Conservation (phyloP, 169 alveolate species). For the Eimeria necatrix region DNA sequence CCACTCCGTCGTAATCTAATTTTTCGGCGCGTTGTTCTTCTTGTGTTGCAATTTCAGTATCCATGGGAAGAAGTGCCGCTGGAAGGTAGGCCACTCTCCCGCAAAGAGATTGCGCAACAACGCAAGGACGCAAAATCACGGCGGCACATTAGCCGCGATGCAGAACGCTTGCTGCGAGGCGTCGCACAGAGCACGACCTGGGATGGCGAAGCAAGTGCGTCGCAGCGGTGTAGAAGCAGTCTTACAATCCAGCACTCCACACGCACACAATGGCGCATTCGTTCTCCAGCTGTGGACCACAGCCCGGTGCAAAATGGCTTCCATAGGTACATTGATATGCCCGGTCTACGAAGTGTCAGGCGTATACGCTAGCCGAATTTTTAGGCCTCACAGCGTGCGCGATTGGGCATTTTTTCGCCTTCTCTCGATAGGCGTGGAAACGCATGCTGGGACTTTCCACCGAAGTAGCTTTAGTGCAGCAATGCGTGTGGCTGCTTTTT, state of each 20-base stretch:
- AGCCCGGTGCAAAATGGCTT: neutral
- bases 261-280: neutral
- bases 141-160: slow-evolving; percentile 62
- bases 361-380: slow-evolving; percentile 44
- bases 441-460: too few species aligned
- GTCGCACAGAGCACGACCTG: neutral
- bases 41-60: slow-evolving; percentile 59
- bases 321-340: neutral
- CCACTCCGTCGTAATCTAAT: too few species aligned
- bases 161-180: slow-evolving; percentile 51
- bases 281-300: slow-evolving; percentile 25
- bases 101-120: slow-evolving; percentile 47
- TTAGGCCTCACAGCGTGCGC: too few species aligned
- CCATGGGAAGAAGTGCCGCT: slow-evolving; percentile 73
- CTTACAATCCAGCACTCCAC: neutral
- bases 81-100: slow-evolving; percentile 55
- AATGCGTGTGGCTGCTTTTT: too few species aligned
- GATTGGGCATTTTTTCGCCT: too few species aligned
- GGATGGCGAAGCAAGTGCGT: slow-evolving; percentile 35
- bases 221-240: neutral
- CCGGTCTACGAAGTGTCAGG: slow-evolving; percentile 44
- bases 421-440: too few species aligned
- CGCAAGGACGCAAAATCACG: slow-evolving; percentile 43
- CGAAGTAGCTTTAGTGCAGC: too few species aligned
- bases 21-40: neutral